Percentiles rank a stretch among this genome's conserved stretches.
Evolutionary conservation across 1,284 basidiomycete species (phyloP).

Genomic region (Apiotrichum domesticum): DNA sequence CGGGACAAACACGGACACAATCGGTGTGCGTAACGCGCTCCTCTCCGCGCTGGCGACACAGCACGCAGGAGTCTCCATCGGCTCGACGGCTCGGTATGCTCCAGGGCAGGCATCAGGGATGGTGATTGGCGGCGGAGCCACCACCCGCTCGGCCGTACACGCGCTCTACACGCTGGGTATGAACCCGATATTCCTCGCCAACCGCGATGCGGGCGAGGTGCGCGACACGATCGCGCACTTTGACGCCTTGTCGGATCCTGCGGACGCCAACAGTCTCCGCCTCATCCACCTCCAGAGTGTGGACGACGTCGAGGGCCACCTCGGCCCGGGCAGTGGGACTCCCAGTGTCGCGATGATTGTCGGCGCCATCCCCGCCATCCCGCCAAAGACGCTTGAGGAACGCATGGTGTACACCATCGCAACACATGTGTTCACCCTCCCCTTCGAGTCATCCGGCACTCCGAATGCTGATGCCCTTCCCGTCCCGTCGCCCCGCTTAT

Average conservation of each 20-base stretch:
- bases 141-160: too few relatives aligned
- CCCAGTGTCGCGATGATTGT: constrained; percentile 10
- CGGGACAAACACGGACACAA: too few relatives aligned
- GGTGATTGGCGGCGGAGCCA: too few relatives aligned
- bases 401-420: constrained; percentile 16
- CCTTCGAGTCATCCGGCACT: too few relatives aligned
- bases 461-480: too few relatives aligned
- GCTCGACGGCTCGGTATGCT: too few relatives aligned
- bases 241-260: background rate
- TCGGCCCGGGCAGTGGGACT: background rate
- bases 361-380: constrained; percentile 18
- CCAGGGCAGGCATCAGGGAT: too few relatives aligned
- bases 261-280: constrained; percentile 4
- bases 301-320: background rate
- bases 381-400: constrained; percentile 9
- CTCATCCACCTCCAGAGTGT: background rate
- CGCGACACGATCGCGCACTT: background rate
- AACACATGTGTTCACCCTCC: background rate
- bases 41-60: too few relatives aligned
- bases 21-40: too few relatives aligned
- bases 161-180: too few relatives aligned
- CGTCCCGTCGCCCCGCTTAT: too few relatives aligned
- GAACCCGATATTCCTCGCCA: constrained; percentile 48
- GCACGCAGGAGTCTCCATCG: too few relatives aligned
- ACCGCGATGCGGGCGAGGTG: constrained; percentile 46